These are phyloP conservation scores for Hypoxylon sp. DNA, from an alignment of 2,329 filamentous ascomycete species.

Conservation along the genomic window DNA sequence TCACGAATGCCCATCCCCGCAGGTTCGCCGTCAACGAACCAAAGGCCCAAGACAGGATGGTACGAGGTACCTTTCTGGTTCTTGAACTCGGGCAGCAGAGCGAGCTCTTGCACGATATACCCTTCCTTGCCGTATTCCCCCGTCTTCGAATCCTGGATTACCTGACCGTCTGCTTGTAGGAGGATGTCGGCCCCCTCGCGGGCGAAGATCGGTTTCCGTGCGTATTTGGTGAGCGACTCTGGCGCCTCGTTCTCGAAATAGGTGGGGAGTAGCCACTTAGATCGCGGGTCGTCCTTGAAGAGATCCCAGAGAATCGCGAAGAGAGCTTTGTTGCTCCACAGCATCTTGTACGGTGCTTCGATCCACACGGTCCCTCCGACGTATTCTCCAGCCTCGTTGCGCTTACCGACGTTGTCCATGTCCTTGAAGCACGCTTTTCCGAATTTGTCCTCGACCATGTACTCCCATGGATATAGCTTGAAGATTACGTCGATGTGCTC, in stretches of 20 bases:
- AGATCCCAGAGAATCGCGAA: constrained; percentile 24
- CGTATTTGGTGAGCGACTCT: constrained; percentile 10
- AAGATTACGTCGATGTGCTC: constrained; percentile 25
- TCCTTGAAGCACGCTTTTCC: constrained; percentile 23
- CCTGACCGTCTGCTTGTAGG: constrained; percentile 7
- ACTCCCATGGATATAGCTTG: constrained; percentile 33
- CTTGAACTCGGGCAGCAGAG: constrained; percentile 22
- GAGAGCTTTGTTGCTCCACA: constrained; percentile 28
- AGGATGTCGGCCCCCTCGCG: constrained; percentile 24
- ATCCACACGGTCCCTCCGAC: constrained; percentile 25
- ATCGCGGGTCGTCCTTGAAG: constrained; percentile 23
- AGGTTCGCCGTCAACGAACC: constrained; percentile 19
- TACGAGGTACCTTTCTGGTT: not conserved
- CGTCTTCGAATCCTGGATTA: constrained; percentile 15
- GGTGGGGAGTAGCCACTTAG: constrained; percentile 21
- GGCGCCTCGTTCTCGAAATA: constrained; percentile 24
- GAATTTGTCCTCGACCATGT: constrained; percentile 18
- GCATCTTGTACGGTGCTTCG: constrained; percentile 30
- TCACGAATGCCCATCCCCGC: constrained; percentile 25
- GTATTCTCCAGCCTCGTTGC: constrained; percentile 20
- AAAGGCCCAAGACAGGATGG: constrained; percentile 19
- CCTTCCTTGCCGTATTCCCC: constrained; percentile 22
- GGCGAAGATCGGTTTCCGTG: constrained; percentile 24
- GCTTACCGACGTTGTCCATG: constrained; percentile 18
- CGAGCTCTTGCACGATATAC: constrained; percentile 20